Evolutionary conservation across 495 filamentous ascomycete genomes (phyloP).

Genomic region (Tuber indicum): DNA sequence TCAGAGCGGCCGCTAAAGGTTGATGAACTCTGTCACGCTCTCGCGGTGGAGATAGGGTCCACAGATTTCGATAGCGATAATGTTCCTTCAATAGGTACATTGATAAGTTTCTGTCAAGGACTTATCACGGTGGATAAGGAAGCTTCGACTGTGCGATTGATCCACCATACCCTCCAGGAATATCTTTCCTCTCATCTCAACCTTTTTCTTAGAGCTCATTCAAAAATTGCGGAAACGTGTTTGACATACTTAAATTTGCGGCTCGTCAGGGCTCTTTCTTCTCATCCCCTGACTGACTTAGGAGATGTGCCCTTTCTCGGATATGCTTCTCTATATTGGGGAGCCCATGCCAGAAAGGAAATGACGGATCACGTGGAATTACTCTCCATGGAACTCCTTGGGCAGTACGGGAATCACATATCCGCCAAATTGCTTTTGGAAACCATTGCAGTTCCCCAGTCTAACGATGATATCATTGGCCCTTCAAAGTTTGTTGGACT

Average conservation of each 20-base stretch:
- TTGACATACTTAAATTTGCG: not conserved
- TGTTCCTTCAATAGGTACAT: not conserved
- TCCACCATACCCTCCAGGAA: not conserved
- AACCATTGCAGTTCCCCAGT: too few relatives aligned
- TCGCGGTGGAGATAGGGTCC: not conserved
- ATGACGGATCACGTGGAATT: not conserved
- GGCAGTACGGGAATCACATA: not conserved
- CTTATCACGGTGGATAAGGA: constrained; percentile 17
- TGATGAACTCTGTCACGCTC: not conserved
- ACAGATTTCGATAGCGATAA: not conserved
- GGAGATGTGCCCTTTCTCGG: not conserved
- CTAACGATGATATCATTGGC: not conserved
- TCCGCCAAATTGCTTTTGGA: not conserved
- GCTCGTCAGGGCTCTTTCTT: not conserved
- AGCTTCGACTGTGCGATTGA: not conserved
- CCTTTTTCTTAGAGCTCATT: not conserved
- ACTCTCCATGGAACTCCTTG: not conserved
- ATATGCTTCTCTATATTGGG: not conserved
- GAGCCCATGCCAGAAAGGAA: not conserved
- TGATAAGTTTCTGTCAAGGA: not conserved
- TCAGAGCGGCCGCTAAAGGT: not conserved
- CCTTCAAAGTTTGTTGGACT: not conserved
- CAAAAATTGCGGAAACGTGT: not conserved
- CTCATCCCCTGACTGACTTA: not conserved
- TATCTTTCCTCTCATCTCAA: not conserved